Evolutionary conservation across 2,329 filamentous ascomycete species (phyloP).

Genomic region (Beauveria varroae): DNA sequence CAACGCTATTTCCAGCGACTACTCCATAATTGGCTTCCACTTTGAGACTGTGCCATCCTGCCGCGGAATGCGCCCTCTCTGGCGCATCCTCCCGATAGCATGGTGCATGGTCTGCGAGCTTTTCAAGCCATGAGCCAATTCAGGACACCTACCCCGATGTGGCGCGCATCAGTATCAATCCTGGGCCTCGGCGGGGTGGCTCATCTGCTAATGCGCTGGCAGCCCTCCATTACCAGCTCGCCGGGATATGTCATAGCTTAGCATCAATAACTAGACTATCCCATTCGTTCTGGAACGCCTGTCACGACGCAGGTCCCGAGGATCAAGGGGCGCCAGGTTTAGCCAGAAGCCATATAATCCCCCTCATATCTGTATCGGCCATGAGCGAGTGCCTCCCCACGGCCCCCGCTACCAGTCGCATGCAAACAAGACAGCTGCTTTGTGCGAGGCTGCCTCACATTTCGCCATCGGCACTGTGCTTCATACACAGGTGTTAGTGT

Average conservation of each 20-base stretch:
- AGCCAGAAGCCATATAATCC: not conserved
- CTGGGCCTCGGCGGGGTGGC: not conserved
- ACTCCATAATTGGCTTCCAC: not conserved
- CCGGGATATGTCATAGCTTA: not conserved
- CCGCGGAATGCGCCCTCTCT: not conserved
- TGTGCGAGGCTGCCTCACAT: not conserved
- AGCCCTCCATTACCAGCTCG: conserved; percentile 2
- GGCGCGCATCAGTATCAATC: not conserved
- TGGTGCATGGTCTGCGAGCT: not conserved
- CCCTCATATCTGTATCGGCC: not conserved
- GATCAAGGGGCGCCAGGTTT: not conserved
- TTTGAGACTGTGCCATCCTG: not conserved
- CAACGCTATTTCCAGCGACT: not conserved
- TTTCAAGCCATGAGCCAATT: conserved; percentile 1
- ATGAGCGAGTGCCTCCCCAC: not conserved
- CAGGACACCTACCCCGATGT: not conserved
- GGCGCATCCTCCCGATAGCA: not conserved
- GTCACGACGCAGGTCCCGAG: conserved; percentile 5
- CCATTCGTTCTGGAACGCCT: conserved; percentile 6
- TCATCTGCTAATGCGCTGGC: conserved; percentile 3
- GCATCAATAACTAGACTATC: not conserved
- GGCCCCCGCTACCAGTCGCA: not conserved
- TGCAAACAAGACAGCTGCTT: not conserved
- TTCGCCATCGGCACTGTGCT: not conserved
- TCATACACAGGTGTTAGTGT: not conserved